phyloP scores from a whole-genome alignment of 2,329 filamentous ascomycete genomes.

The Cladosporium sp. region DNA sequence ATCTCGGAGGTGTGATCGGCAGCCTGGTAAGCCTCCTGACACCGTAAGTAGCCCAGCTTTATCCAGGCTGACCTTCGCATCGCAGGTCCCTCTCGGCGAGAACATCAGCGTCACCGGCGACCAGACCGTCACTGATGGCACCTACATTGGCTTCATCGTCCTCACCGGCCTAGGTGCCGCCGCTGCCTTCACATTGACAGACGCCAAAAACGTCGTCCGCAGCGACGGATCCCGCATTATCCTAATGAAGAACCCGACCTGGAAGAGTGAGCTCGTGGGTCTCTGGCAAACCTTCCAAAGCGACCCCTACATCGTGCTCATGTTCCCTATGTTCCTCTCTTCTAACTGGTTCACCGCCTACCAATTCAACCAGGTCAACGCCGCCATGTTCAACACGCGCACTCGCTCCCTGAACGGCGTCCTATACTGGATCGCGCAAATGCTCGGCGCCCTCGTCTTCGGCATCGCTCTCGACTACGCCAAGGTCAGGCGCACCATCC shows the following conservation, averaged over 20 bases:
- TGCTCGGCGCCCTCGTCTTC: slow-evolving; percentile 71
- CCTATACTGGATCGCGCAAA: slow-evolving; percentile 75
- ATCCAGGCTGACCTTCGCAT: slow-evolving; percentile 29
- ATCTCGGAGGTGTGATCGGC: slow-evolving; percentile 63
- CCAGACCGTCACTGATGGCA: slow-evolving; percentile 71
- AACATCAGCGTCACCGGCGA: slow-evolving; percentile 58
- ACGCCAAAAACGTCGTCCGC: slow-evolving; percentile 71
- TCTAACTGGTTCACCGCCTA: slow-evolving; percentile 81
- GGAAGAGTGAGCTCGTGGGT: slow-evolving; percentile 75
- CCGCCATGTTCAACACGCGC: slow-evolving; percentile 69
- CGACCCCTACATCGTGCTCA: slow-evolving; percentile 70
- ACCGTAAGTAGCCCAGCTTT: not conserved
- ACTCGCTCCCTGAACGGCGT: slow-evolving; percentile 75
- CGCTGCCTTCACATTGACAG: slow-evolving; percentile 67
- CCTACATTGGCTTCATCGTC: slow-evolving; percentile 83
- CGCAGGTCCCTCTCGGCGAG: slow-evolving; percentile 70
- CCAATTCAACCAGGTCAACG: slow-evolving; percentile 70
- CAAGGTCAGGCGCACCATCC: slow-evolving; percentile 53
- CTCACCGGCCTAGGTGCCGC: slow-evolving; percentile 72
- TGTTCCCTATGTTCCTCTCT: slow-evolving; percentile 80
- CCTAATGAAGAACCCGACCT: slow-evolving; percentile 86
- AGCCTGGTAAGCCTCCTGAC: not conserved
- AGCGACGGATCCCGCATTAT: slow-evolving; percentile 77
- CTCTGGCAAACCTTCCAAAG: slow-evolving; percentile 69
- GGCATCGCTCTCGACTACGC: slow-evolving; percentile 68